Conservation (phyloP, 768 basidiomycete species). For the Pluteus cervinus region DNA sequence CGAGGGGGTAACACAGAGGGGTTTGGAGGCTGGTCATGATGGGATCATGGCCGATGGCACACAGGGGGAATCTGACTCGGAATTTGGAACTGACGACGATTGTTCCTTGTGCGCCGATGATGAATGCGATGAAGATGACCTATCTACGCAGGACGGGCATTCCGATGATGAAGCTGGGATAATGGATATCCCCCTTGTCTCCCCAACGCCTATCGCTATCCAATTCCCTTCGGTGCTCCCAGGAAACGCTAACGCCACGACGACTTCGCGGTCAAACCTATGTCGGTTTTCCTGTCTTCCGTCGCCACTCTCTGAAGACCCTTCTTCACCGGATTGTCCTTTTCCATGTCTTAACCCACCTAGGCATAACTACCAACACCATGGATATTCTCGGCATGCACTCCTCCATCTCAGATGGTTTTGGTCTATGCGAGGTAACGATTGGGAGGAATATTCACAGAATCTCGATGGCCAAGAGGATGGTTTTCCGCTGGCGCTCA, state of each 20-base stretch:
- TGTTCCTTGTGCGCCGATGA: too few species aligned
- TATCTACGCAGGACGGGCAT: too few species aligned
- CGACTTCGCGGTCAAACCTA: constrained; percentile 17
- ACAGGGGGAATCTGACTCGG: too few species aligned
- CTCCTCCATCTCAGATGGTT: constrained; percentile 56
- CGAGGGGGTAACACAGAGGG: too few species aligned
- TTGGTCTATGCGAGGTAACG: constrained; percentile 52
- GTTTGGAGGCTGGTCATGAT: too few species aligned
- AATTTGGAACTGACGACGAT: too few species aligned
- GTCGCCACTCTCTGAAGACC: constrained; percentile 28
- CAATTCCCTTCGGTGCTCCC: constrained; percentile 12
- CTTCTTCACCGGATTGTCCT: constrained; percentile 13
- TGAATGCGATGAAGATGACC: too few species aligned
- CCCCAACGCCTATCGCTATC: constrained; percentile 4
- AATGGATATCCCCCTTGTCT: too few species aligned
- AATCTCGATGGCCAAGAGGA: constrained; percentile 5
- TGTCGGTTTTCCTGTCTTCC: constrained; percentile 32
- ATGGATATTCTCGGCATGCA: constrained; percentile 57
- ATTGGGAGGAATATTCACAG: constrained; percentile 35
- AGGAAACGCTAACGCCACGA: constrained; percentile 7
- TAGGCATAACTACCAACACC: constrained; percentile 45
- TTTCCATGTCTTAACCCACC: constrained; percentile 16
- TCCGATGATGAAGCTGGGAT: too few species aligned
- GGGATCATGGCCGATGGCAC: too few species aligned
- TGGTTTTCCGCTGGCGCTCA: too few species aligned